A percentile compares a stretch with the other conserved stretches of the same genome.
These are phyloP conservation scores for Populus alba DNA, from an alignment of 345 rosid species.

Conservation along the genomic window DNA sequence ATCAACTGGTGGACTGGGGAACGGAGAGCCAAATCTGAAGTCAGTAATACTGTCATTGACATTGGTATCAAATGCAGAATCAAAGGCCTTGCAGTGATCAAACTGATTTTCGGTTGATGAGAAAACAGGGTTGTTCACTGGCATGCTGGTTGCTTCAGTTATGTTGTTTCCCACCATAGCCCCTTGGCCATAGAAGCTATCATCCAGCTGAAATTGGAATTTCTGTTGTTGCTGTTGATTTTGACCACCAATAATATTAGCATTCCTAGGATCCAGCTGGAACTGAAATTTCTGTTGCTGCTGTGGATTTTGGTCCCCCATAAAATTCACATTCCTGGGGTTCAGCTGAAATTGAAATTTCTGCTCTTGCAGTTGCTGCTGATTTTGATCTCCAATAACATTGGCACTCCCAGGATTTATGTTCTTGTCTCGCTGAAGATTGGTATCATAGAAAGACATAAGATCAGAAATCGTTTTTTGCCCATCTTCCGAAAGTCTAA, in stretches of 20 bases:
- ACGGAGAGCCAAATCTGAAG: conserved; percentile 36
- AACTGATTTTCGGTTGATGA: conserved; percentile 22
- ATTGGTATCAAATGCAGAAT: conserved; percentile 31
- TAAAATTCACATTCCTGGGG: not conserved
- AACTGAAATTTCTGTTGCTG: not conserved
- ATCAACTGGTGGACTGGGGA: conserved; percentile 28
- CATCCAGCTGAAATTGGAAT: conserved; percentile 33
- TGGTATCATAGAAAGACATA: conserved; percentile 48
- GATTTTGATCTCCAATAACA: conserved; percentile 10
- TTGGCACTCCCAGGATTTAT: conserved; percentile 14
- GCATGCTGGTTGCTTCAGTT: conserved; percentile 23
- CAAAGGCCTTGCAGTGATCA: conserved; percentile 37
- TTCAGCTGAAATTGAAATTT: conserved; percentile 5
- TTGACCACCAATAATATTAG: not conserved
- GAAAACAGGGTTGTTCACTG: conserved; percentile 25
- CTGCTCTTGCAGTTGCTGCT: conserved; percentile 2
- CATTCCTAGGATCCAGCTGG: not conserved
- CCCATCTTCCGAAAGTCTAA: conserved; percentile 54
- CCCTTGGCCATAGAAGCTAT: conserved; percentile 27
- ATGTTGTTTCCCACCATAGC: conserved; percentile 28
- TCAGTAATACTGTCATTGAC: conserved; percentile 1
- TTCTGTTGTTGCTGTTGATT: conserved; percentile 25
- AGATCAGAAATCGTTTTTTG: conserved; percentile 51
- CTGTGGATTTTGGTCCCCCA: not conserved
- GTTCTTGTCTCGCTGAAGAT: conserved; percentile 33